A percentile compares a stretch with the other conserved stretches of the same genome.
Evolutionary conservation across 331 rosid genomes (phyloP).

Genomic region (Malus hybrid): DNA sequence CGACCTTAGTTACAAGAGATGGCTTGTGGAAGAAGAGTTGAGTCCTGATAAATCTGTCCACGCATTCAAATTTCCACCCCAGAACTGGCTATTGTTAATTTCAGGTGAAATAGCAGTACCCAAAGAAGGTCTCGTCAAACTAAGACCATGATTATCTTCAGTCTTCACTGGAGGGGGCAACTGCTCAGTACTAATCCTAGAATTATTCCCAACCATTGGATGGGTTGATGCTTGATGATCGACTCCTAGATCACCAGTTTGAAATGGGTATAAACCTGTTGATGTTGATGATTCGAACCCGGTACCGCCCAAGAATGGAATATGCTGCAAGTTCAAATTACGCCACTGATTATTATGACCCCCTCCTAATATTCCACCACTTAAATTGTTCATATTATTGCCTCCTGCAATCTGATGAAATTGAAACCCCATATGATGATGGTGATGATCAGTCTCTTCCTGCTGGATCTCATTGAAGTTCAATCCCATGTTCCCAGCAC

Average conservation of each 20-base stretch:
- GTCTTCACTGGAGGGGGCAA: conserved; percentile 48
- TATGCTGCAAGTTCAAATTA: conserved; percentile 35
- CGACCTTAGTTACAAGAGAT: conserved; percentile 35
- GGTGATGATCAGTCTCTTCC: conserved; percentile 5
- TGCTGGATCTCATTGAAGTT: conserved; percentile 40
- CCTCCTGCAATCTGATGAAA: conserved; percentile 33
- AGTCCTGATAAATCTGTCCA: conserved; percentile 68
- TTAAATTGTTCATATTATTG: not conserved
- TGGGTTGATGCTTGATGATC: not conserved
- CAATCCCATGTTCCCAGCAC: conserved; percentile 41
- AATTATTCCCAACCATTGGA: conserved; percentile 15
- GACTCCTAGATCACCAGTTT: conserved; percentile 20
- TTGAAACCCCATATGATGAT: conserved; percentile 36
- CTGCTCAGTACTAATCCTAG: conserved; percentile 46
- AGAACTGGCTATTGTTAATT: conserved; percentile 31
- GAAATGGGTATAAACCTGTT: conserved; percentile 39
- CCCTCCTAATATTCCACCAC: conserved; percentile 17
- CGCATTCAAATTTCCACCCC: conserved; percentile 22
- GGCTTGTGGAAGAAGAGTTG: conserved; percentile 52
- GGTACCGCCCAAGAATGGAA: conserved; percentile 44
- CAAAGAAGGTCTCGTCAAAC: conserved; percentile 31
- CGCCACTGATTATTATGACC: conserved; percentile 59
- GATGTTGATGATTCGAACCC: conserved; percentile 38
- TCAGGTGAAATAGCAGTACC: conserved; percentile 15
- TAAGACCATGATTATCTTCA: conserved; percentile 51